Conservation (phyloP, 2,329 filamentous ascomycete genomes). For the Verticillium dahliae region DNA sequence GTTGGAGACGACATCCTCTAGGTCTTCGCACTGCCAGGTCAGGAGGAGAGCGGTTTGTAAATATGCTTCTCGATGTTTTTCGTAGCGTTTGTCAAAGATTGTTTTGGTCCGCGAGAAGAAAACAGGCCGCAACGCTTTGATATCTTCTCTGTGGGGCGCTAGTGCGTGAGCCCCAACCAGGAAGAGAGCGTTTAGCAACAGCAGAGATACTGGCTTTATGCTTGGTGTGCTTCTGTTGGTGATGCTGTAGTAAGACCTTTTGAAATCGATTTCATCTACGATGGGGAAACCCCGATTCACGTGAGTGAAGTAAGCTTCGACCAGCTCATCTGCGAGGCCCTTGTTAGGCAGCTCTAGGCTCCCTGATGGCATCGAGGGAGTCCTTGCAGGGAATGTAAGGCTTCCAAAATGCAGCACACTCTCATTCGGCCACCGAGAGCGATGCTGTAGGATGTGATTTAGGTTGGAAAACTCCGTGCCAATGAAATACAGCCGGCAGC, state of each 20-base stretch:
- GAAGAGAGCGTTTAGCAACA: constrained; percentile 43
- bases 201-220: constrained; percentile 26
- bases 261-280: constrained; percentile 43
- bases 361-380: constrained; percentile 34
- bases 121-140: constrained; percentile 30
- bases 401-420: constrained; percentile 26
- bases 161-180: constrained; percentile 45
- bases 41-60: constrained; percentile 48
- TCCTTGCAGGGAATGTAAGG: constrained; percentile 25
- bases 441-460: constrained; percentile 46
- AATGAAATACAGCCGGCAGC: constrained; percentile 45
- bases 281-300: constrained; percentile 46
- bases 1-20: constrained; percentile 48
- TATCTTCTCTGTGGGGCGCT: constrained; percentile 29
- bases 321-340: constrained; percentile 38
- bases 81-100: constrained; percentile 45
- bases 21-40: constrained; percentile 49
- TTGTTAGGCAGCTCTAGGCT: constrained; percentile 42
- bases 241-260: constrained; percentile 36
- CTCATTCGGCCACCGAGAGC: constrained; percentile 19
- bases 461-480: constrained; percentile 50
- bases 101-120: constrained; percentile 47
- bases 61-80: constrained; percentile 44
- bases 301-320: constrained; percentile 42
- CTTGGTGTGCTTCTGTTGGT: constrained; percentile 24